Evolutionary conservation across 148 eudicot species (phyloP).

Genomic region (Amaranthus hypochondriacus): DNA sequence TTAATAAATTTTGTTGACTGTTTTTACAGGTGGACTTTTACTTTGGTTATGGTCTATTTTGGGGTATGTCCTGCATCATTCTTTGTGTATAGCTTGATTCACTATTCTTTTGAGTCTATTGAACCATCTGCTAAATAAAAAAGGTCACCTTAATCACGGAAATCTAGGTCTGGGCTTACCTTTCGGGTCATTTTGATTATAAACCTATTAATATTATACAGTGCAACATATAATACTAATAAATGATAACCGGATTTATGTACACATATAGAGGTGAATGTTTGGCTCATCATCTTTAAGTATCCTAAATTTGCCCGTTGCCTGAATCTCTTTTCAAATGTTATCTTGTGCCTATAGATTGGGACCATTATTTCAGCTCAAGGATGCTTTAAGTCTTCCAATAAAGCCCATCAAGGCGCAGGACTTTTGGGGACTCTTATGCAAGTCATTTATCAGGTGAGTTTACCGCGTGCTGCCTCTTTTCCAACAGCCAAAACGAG

Average conservation of each 20-base stretch:
- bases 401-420: conserved; percentile 24
- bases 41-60: conserved; percentile 69
- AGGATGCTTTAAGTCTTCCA: conserved; percentile 52
- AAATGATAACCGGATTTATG: too few relatives aligned
- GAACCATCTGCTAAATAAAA: background rate
- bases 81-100: background rate
- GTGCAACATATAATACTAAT: too few relatives aligned
- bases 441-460: conserved; percentile 67
- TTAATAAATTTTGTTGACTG: background rate
- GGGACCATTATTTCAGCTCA: conserved; percentile 59
- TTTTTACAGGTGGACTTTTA: conserved; percentile 85
- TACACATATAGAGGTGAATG: too few relatives aligned
- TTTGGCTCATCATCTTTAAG: too few relatives aligned
- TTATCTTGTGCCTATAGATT: conserved; percentile 34
- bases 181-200: too few relatives aligned
- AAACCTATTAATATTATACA: too few relatives aligned
- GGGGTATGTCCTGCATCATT: conserved; percentile 41
- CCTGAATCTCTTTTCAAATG: too few relatives aligned
- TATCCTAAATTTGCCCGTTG: too few relatives aligned
- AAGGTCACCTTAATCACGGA: background rate
- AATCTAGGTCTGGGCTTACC: background rate
- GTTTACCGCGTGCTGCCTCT: background rate
- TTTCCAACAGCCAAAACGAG: background rate
- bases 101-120: background rate
- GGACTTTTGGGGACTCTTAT: conserved; percentile 45